These are phyloP conservation scores for Conringia planisiliqua DNA, from an alignment of 345 rosid species.

Conservation along the genomic window DNA sequence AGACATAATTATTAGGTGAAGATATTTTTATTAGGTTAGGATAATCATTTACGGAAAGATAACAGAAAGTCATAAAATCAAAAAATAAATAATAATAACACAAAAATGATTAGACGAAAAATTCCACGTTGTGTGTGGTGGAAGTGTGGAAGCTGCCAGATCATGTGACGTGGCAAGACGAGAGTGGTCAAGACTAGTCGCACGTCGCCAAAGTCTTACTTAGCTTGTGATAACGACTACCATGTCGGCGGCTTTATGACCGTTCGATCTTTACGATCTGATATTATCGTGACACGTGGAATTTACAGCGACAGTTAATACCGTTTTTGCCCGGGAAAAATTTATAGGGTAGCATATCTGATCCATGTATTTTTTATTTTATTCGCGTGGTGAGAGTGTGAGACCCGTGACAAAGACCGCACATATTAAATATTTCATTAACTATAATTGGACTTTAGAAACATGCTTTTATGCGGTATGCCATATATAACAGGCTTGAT, in stretches of 20 bases:
- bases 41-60: not conserved
- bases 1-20: not conserved
- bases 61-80: not conserved
- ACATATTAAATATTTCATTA: not conserved
- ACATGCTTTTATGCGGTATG: no score
- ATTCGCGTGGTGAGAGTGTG: not conserved
- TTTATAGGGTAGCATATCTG: not conserved
- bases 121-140: conserved; percentile 13
- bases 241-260: conserved; percentile 6
- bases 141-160: conserved; percentile 3
- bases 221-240: not conserved
- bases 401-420: not conserved
- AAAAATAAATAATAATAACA: not conserved
- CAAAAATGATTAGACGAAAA: not conserved
- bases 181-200: not conserved
- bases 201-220: conserved; percentile 11
- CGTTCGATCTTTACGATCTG: not conserved
- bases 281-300: conserved; percentile 2
- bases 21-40: conserved; percentile 8
- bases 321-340: conserved; percentile 12
- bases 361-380: not conserved
- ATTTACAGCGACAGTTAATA: not conserved
- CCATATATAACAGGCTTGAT: no score
- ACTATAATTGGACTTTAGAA: not conserved
- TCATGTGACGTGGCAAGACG: conserved; percentile 11